A percentile compares a stretch with the other conserved stretches of the same genome.
Evolutionary conservation across 2,329 filamentous ascomycete genomes (phyloP).

Genomic region (Xylaria sp.): DNA sequence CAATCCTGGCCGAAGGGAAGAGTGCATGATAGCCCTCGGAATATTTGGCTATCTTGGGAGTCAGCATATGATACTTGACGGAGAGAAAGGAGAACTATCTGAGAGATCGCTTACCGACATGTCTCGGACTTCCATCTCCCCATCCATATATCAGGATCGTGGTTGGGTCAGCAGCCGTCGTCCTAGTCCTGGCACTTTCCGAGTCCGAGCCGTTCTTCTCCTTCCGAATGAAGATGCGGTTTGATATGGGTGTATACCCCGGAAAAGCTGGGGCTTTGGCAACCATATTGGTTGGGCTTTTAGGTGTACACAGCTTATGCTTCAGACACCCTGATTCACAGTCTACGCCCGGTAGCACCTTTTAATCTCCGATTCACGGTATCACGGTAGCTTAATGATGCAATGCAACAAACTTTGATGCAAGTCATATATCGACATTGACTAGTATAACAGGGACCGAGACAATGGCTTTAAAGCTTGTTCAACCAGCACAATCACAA

Average conservation of each 20-base stretch:
- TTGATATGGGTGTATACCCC: conserved; percentile 54
- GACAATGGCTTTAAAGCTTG: neutral
- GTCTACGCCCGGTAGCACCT: neutral
- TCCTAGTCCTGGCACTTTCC: conserved; percentile 1
- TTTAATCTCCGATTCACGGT: neutral
- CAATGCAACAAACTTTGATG: neutral
- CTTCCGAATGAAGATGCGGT: conserved; percentile 54
- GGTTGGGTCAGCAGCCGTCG: conserved; percentile 41
- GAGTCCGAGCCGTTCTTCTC: conserved; percentile 37
- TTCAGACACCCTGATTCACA: neutral
- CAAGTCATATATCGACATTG: neutral
- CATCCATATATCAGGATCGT: conserved; percentile 61
- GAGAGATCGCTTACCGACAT: conserved; percentile 50
- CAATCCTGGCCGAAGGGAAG: conserved; percentile 56
- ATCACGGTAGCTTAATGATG: neutral
- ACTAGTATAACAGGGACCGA: neutral
- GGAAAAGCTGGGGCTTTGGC: conserved; percentile 40
- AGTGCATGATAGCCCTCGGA: conserved; percentile 56
- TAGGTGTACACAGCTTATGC: too few species aligned
- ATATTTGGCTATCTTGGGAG: conserved; percentile 48
- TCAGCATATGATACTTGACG: neutral
- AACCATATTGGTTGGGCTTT: conserved; percentile 23
- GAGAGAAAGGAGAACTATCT: neutral
- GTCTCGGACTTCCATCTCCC: conserved; percentile 61
- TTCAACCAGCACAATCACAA: conserved; percentile 18